Percentiles rank a stretch among this genome's conserved stretches.
Conservation (phyloP, 805 yeast species). For the Cyberlindnera nakhonratchasimensis region DNA sequence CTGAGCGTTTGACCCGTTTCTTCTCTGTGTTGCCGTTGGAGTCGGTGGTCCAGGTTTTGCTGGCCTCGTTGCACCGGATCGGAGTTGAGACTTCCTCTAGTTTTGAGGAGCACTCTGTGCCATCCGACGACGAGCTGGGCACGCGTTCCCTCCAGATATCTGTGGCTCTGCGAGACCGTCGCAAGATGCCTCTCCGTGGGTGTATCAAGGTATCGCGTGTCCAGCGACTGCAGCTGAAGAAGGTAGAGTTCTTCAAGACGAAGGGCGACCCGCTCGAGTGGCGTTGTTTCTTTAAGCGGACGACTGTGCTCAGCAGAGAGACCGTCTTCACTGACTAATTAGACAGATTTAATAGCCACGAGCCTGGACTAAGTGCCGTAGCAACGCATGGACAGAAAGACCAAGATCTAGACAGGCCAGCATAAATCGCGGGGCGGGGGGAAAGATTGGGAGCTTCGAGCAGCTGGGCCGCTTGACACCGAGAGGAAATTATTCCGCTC, state of each 20-base stretch:
- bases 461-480: not conserved
- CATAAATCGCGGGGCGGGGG: not conserved
- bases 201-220: constrained; percentile 40
- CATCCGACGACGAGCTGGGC: constrained; percentile 11
- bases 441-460: not conserved
- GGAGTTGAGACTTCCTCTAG: constrained; percentile 34
- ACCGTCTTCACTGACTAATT: constrained; percentile 42
- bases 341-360: not conserved
- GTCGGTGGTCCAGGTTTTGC: constrained; percentile 38
- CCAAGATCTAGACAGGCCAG: not conserved
- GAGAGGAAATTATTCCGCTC: not conserved
- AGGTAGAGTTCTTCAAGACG: constrained; percentile 51
- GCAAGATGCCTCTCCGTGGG: constrained; percentile 45
- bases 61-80: constrained; percentile 40
- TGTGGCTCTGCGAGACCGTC: constrained; percentile 41
- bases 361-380: not conserved
- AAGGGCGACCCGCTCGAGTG: constrained; percentile 73
- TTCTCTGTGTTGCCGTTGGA: constrained; percentile 45
- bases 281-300: constrained; percentile 60
- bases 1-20: constrained; percentile 48
- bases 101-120: constrained; percentile 15
- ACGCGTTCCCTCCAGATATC: constrained; percentile 18
- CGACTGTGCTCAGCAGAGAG: constrained; percentile 55
- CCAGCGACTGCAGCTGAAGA: constrained; percentile 38
- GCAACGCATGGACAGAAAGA: not conserved